phyloP scores from a whole-genome alignment of 805 yeast genomes.

The Lipomyces sp. region DNA sequence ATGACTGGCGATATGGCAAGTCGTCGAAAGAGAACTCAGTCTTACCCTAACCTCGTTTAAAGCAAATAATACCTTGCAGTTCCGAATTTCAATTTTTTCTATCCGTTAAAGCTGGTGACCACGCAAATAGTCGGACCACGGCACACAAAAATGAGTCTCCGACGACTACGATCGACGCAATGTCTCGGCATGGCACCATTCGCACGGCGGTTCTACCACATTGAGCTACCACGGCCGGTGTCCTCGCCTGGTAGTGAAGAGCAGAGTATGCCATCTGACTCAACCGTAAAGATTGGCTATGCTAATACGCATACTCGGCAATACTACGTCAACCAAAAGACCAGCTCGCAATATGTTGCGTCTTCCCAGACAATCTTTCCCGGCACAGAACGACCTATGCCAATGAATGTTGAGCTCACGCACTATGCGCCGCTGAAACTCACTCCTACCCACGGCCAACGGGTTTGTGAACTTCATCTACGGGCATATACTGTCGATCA shows the following conservation, averaged over 20 bases:
- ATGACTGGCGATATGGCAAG: not conserved
- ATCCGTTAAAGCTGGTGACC: not conserved
- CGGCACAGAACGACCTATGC: conserved; percentile 62
- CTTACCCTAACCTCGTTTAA: not conserved
- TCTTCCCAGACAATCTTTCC: conserved; percentile 14
- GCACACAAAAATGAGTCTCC: not conserved
- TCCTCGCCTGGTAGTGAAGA: not conserved
- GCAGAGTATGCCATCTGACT: not conserved
- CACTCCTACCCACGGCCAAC: conserved; percentile 68
- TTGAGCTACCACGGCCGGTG: not conserved
- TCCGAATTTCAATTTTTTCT: not conserved
- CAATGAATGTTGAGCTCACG: conserved; percentile 82
- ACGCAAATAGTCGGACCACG: not conserved
- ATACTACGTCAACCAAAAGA: conserved; percentile 15
- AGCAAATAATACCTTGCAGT: not conserved
- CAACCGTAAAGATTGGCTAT: not conserved
- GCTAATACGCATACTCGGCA: conserved; percentile 9
- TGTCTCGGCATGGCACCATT: not conserved
- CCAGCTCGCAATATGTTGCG: conserved; percentile 43
- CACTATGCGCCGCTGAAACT: conserved; percentile 79
- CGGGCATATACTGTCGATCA: conserved; percentile 67
- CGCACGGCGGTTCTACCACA: not conserved
- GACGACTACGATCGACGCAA: not conserved
- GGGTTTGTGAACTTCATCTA: conserved; percentile 76
- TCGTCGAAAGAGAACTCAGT: not conserved